phyloP scores from a whole-genome alignment of 192 early-diverging fungal species.

The Rhizophlyctis rosea region DNA sequence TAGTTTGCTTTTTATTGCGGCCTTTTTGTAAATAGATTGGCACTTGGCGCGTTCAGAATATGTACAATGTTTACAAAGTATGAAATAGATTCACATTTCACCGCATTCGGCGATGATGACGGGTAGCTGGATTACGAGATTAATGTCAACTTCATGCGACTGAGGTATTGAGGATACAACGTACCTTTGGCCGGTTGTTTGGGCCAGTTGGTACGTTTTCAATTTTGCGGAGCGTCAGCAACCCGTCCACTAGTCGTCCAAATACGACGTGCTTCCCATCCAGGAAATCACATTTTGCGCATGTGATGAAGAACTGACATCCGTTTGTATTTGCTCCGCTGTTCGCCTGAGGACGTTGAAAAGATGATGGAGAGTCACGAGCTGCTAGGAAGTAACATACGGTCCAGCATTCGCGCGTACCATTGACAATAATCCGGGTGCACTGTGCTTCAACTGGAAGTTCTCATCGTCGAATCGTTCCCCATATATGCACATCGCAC shows the following conservation, averaged over 20 bases:
- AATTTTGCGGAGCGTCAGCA: slow-evolving; percentile 87
- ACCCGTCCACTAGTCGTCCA: slow-evolving; percentile 79
- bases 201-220: slow-evolving; percentile 89
- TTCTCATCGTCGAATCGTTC: slow-evolving; percentile 74
- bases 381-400: slow-evolving; percentile 7
- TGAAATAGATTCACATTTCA: slow-evolving; percentile 64
- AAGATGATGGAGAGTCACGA: neutral
- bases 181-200: slow-evolving; percentile 76
- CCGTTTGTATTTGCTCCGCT: slow-evolving; percentile 68
- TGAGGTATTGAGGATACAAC: neutral
- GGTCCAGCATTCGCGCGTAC: slow-evolving; percentile 28
- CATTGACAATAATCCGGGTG: slow-evolving; percentile 84
- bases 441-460: slow-evolving; percentile 81
- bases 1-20: no score
- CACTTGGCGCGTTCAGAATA: no score
- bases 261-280: slow-evolving; percentile 90
- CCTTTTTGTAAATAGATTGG: no score
- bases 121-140: slow-evolving; percentile 54
- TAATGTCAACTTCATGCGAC: neutral
- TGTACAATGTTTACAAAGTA: no score
- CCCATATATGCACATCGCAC: slow-evolving; percentile 82
- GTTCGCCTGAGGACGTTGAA: slow-evolving; percentile 57
- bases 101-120: slow-evolving; percentile 80
- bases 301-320: slow-evolving; percentile 84
- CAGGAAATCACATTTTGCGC: slow-evolving; percentile 79